Base-by-base conservation (phyloP, 306 rosid species). In the Prunus campanulata region DNA sequence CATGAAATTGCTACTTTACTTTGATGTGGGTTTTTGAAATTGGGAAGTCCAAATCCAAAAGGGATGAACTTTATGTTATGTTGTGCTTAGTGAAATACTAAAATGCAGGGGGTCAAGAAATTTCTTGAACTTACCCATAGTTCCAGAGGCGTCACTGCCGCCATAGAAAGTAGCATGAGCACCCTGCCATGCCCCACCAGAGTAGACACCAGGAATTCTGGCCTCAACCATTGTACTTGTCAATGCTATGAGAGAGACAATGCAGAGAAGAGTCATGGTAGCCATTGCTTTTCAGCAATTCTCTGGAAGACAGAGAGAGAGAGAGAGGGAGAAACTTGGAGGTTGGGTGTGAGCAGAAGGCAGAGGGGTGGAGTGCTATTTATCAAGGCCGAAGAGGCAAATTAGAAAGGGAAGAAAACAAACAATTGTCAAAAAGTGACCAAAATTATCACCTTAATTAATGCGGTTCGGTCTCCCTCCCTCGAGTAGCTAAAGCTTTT, bases 101-200 rank as follows among this genome's bases (percentile, higher is more conserved):
- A 39, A 70, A 70, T 50, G 6, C 49, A 63, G 1, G 68, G 46
- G 20, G 47, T 62, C 10, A 62, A 15, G 68, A 63, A 29, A 63
- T 15, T 0, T 63, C 7, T 6, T 63, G 44, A 18, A 72, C 49
- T 2, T 80, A 89, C 97, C 96, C 98, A 93, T 93, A 48, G 98
- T 93, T 64, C 98, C 98, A 5, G 98, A 85, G 81, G 98, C 98
- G 63, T 91, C 96, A 56, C 80, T 83, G 49, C 95, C 98, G 0
- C 98, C 98, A 63, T 93, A 93, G 91, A 93, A 93, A 0, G 98
- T 93, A 30, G 98, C 98, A 59, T 93, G 98, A 2, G 98, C 98
- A 18, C 1, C 82, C 68, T 93, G 80, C 98, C 98, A 93, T 1
- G 60, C 77, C 6, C 86, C 89, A 9, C 82, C 86, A 42, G 81